Conservation (phyloP, 2,329 filamentous ascomycete genomes). For the Paraphoma chrysanthemicola region DNA sequence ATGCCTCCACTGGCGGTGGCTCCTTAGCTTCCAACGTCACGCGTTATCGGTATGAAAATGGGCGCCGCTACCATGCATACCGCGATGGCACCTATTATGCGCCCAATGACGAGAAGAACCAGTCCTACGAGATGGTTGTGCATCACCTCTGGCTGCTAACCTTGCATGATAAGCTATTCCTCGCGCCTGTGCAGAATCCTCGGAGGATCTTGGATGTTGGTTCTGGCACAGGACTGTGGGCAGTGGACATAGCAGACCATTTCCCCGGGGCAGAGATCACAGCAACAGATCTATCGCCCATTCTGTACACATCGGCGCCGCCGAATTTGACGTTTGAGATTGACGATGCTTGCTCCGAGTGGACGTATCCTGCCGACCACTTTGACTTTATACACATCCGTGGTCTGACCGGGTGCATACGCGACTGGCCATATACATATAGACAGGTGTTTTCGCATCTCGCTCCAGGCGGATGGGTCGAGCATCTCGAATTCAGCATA, state of each 20-base stretch:
- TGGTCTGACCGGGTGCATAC: constrained; percentile 50
- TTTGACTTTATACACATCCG: constrained; percentile 52
- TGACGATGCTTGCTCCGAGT: constrained; percentile 51
- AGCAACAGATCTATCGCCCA: constrained; percentile 46
- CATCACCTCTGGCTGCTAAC: constrained; percentile 46
- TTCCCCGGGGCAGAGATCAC: constrained; percentile 45
- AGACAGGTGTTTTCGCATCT: constrained; percentile 46
- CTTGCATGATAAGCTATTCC: constrained; percentile 44
- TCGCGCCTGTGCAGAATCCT: constrained; percentile 39
- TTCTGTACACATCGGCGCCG: constrained; percentile 42
- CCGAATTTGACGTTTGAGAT: constrained; percentile 55
- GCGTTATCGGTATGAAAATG: constrained; percentile 49
- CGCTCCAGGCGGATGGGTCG: constrained; percentile 52
- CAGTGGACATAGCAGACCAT: constrained; percentile 47
- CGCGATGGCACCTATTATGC: constrained; percentile 44
- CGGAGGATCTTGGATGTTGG: constrained; percentile 43
- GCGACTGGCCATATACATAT: constrained; percentile 51
- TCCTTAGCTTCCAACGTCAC: constrained; percentile 50
- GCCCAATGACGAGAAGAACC: constrained; percentile 42
- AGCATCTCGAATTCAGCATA: constrained; percentile 51
- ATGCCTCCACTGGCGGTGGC: constrained; percentile 37
- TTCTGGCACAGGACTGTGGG: constrained; percentile 46
- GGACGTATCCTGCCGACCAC: constrained; percentile 47
- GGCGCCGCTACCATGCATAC: constrained; percentile 44
- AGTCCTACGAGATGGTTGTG: constrained; percentile 37